Base-by-base conservation (phyloP, 164 flowering plant genomes). In the Berberis vulgaris region DNA sequence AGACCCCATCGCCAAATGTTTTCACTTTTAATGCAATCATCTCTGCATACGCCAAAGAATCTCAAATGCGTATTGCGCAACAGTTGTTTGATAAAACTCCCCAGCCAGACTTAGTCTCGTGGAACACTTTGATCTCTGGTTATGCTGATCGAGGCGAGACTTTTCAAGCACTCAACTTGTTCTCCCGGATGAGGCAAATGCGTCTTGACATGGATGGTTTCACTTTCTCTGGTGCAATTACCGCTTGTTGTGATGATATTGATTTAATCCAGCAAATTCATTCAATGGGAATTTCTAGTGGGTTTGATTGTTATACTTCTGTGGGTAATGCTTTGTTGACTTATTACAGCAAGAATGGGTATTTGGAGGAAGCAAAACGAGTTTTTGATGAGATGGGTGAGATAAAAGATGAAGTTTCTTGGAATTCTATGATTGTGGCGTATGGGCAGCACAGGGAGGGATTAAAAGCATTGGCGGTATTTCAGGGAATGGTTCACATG, bases 361-460 rank as follows among this genome's bases (percentile, higher is more conserved):
- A 68, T 54, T 70, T 85, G 65, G 73, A 69, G 47, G 87, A 81
- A 61, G 87, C 91, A 0, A 74, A 79, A 65, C 54, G 65, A 62
- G 67, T 86, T 49, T 91, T 87, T 73, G 59, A 64, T 63, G 76
- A 52, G 67, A 78, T 88, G 89, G 81, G 73, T 13, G 81, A 58
- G 69, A 64, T 67, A 26, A 79, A 68, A 77, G 91, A 92, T 76
- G 93, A 81, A 75, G 89, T 92, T 42, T 80, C 96, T 9, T 87
- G 96, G 96, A 92, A 92, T 73, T 77, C 91, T 8, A 89, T 92
- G 91, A 84, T 89, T 59, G 95, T 86, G 58, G 92, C 85, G 0
- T 84, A 78, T 67, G 91, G 91, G 66, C 92, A 84, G 69, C 85
- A 85, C 49, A 71, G 78, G 59, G 80, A 85, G 59, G 95, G 92